Base-by-base conservation (phyloP, 257 asterid species). In the Fraxinus pennsylvanica region DNA sequence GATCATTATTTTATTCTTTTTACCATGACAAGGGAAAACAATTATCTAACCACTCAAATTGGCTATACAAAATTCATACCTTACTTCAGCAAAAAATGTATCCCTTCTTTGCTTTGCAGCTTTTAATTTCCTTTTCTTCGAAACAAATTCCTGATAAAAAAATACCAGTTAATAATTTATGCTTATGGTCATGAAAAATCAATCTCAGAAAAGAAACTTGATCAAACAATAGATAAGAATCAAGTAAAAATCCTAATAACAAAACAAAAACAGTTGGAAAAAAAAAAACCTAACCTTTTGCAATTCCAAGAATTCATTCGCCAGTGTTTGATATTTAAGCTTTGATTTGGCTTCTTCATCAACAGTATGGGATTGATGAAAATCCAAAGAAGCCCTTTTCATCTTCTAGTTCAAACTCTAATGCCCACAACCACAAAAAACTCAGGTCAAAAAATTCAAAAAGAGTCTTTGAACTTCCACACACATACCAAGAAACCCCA, bases 101-200 rank as follows among this genome's bases (percentile, higher is more conserved):
- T 82, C 77, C 78, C 71, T 86, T 79, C 76, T 90, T 54, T 68
- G 77, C 76, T 80, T 84, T 73, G 91, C 87, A 76, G 88, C 87
- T 77, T 75, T 76, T 86, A 88, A 43, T 86, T 90, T 88, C 83
- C 78, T 86, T 87, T 88, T 90, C 81, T 74, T 88, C 8, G 88
- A 85, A 72, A 88, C 94, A 75, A 15, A 78, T 77, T 83, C 92
- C 90, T 89, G 76, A 59, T 57, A 4, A 32, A 21, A n/a, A 41
- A 33, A 33, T 67, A 29, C 8, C 43, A 22, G 69, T 52, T 19
- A 32, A 15, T 73, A 38, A 41, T 54, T 3, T n/a, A 38, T 38
- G 1, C 14, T 38, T 32, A 59, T 19, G 10, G 14, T n/a, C 27
- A 54, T 74, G 2, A n/a, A 36, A 32, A 33, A 29, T 50, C 10